phyloP scores from a whole-genome alignment of 139 green algal genomes.

The Coccomyxa sp. region DNA sequence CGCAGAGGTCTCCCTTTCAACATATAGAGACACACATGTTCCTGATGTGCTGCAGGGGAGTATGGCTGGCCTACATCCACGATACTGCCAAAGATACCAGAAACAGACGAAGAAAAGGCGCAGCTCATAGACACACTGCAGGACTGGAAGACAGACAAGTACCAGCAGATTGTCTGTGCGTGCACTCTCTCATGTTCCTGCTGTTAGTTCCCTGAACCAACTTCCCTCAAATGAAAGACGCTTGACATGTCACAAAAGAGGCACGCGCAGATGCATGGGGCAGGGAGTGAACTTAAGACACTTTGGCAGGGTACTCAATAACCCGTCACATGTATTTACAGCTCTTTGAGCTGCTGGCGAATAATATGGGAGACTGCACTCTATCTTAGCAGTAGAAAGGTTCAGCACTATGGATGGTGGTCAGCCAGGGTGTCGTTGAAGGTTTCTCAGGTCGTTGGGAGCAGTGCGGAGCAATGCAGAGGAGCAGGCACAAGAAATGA shows the following conservation, averaged over 20 bases:
- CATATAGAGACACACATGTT: too few relatives aligned
- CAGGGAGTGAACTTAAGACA: background rate
- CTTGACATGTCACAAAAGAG: background rate
- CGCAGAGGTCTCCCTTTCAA: background rate
- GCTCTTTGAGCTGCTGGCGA: too few relatives aligned
- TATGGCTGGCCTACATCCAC: slow-evolving; percentile 78
- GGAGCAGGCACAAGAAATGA: too few relatives aligned
- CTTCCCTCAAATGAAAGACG: too few relatives aligned
- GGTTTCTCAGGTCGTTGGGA: too few relatives aligned
- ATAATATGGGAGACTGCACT: too few relatives aligned
- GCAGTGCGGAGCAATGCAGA: too few relatives aligned
- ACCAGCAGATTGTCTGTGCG: slow-evolving; percentile 57
- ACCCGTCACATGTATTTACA: background rate
- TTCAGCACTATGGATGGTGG: too few relatives aligned
- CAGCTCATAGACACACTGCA: slow-evolving; percentile 83
- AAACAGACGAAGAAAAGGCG: slow-evolving; percentile 59
- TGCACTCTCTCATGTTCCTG: background rate
- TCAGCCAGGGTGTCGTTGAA: too few relatives aligned
- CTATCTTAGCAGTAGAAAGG: too few relatives aligned
- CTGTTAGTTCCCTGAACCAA: too few relatives aligned
- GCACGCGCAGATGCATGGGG: background rate
- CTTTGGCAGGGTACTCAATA: background rate
- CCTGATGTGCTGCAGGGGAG: background rate
- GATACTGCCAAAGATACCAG: slow-evolving; percentile 37
- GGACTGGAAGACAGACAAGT: slow-evolving; percentile 77